phyloP scores from a whole-genome alignment of 352 stramenopile species.

The Pythium volutum region DNA sequence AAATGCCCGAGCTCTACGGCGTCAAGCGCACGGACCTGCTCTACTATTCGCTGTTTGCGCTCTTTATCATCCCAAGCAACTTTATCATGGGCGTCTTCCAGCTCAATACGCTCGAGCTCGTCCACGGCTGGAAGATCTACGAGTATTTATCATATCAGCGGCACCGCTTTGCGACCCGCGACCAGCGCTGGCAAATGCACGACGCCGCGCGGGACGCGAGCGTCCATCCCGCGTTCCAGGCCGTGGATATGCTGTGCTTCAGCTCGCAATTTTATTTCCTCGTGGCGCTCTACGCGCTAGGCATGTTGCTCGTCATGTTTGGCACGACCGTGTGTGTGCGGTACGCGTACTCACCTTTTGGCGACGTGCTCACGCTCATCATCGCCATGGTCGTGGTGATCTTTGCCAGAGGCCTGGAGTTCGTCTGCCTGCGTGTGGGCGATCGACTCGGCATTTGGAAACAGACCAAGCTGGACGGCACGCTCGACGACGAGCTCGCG shows the following conservation, averaged over 20 bases:
- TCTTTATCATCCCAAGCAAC: slow-evolving; percentile 95
- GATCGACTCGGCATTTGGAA: slow-evolving; percentile 90
- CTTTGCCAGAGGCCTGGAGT: slow-evolving; percentile 67
- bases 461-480: slow-evolving; percentile 90
- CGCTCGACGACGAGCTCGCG: slow-evolving; percentile 95
- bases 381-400: slow-evolving; percentile 85
- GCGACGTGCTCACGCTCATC: slow-evolving; percentile 88
- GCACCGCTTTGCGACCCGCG: slow-evolving; percentile 93
- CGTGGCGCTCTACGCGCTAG: slow-evolving; percentile 72
- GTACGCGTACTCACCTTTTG: slow-evolving; percentile 92
- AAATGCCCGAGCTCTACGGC: slow-evolving; percentile 91
- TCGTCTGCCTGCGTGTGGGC: slow-evolving; percentile 58
- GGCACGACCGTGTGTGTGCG: slow-evolving; percentile 92
- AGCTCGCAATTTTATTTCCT: slow-evolving; percentile 94
- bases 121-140: slow-evolving; percentile 96
- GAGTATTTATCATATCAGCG: slow-evolving; percentile 97
- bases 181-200: slow-evolving; percentile 92
- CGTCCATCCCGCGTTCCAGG: slow-evolving; percentile 91
- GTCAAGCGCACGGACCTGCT: slow-evolving; percentile 93
- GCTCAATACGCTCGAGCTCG: slow-evolving; percentile 94
- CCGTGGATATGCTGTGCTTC: slow-evolving; percentile 94
- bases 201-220: slow-evolving; percentile 88
- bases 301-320: slow-evolving; percentile 92
- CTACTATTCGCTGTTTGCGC: slow-evolving; percentile 94
- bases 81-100: slow-evolving; percentile 93